Evolutionary conservation across 2,329 filamentous ascomycete genomes (phyloP).

Genomic region (Pseudogymnoascus sp.): DNA sequence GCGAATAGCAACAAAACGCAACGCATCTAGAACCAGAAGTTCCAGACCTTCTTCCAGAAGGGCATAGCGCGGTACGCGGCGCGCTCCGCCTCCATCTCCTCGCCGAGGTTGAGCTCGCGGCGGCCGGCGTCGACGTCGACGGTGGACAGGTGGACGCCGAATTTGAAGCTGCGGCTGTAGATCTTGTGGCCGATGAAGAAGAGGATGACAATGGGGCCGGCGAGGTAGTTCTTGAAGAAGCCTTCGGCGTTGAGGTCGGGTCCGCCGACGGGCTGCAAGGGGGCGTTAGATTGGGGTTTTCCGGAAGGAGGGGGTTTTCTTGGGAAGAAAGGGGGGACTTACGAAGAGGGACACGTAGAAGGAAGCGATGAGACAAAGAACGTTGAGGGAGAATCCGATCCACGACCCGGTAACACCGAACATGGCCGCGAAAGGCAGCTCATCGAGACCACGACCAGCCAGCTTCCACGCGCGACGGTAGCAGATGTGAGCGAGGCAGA

Average conservation of each 20-base stretch:
- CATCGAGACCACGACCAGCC: slow-evolving; percentile 42
- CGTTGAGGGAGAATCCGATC: slow-evolving; percentile 56
- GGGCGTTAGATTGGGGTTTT: no score
- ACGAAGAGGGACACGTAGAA: slow-evolving; percentile 34
- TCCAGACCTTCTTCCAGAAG: slow-evolving; percentile 21
- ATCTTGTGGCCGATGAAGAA: slow-evolving; percentile 62
- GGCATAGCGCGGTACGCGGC: slow-evolving; percentile 24
- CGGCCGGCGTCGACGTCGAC: slow-evolving; percentile 27
- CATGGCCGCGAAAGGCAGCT: slow-evolving; percentile 36
- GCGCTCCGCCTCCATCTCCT: slow-evolving; percentile 25
- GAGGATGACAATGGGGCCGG: slow-evolving; percentile 44
- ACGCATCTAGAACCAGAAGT: slow-evolving; percentile 10
- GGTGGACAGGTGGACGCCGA: slow-evolving; percentile 22
- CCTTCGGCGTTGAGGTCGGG: slow-evolving; percentile 31
- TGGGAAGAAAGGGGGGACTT: slow-evolving; percentile 16
- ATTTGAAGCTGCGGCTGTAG: slow-evolving; percentile 27
- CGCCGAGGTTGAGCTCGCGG: slow-evolving; percentile 24
- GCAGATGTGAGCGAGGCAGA: slow-evolving; percentile 55
- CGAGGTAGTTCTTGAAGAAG: slow-evolving; percentile 55
- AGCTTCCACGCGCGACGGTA: slow-evolving; percentile 53
- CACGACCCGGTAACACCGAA: slow-evolving; percentile 57
- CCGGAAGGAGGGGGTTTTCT: slow-evolving; percentile 14
- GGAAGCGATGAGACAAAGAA: slow-evolving; percentile 54
- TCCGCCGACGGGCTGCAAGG: slow-evolving; percentile 39
- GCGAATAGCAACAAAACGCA: not conserved